Evolutionary conservation across 2,329 filamentous ascomycete species (phyloP), one percentile per base, ranked within the genome.

Genomic region (Diplodia mutila): DNA sequence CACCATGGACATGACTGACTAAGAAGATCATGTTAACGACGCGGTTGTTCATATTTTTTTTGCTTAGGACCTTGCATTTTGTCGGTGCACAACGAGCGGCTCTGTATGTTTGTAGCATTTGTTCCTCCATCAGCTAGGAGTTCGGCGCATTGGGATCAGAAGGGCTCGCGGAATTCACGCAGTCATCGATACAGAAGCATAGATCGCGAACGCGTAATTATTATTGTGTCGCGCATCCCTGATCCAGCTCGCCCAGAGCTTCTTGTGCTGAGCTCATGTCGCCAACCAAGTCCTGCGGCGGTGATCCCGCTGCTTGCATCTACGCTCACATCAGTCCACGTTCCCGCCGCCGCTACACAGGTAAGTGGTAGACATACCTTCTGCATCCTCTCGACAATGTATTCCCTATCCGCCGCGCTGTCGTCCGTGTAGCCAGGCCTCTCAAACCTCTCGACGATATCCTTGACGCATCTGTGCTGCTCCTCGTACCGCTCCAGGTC

Each of bases 271-370:
- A 91, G 66, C 90, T 89, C 87, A 97, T 91, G 76, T 97, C 93
- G 67, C 94, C 94, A 18, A 99, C 91, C 21, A 99, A 83, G 78
- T 98, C 95, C 46, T 92, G 86, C 0, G 95, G 95, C 53, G 95
- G 95, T 23, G 92, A 93, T 11, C 95, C 95, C 69, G 91, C 91
- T 63, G 90, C 90, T 94, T 99, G 95, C 95, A 99, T 99, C 94
- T 97, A 75, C 68, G 66, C 25, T 18, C 37, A 49, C 42, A 70
- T 72, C 32, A 75, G 67, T 64, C 54, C 37, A 49, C 23, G 3
- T 53, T 16, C 37, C 14, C 16, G 51, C 9, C 2, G 51, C 7
- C 8, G 9, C 52, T 27, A 11, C 39, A 34, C 25, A 57, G 52
- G 55, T 70, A 59, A 70, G 71, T n/a, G n/a, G n/a, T 76, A 85